phyloP scores from a whole-genome alignment of 352 stramenopile genomes.

The Halophytophthora batemanensis region DNA sequence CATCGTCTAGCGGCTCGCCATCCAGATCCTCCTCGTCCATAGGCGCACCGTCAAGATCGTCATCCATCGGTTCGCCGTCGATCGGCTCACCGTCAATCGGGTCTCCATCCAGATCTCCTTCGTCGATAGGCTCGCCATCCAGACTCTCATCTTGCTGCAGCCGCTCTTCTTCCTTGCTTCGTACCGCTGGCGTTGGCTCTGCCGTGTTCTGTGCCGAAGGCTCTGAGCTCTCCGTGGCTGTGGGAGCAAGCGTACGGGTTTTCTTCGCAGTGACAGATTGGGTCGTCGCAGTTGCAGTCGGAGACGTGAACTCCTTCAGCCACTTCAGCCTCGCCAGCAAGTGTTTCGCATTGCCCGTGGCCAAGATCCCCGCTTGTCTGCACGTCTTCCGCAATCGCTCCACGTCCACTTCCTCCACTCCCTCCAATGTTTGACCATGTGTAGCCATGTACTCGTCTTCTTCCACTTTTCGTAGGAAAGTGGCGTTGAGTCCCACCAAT shows the following conservation, averaged over 20 bases:
- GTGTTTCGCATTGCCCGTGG: conserved; percentile 36
- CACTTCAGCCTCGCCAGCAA: conserved; percentile 54
- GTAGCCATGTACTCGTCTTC: conserved; percentile 42
- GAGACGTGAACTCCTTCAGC: conserved; percentile 70
- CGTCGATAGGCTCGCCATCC: conserved; percentile 32
- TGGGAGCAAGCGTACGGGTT: neutral
- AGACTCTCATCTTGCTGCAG: conserved; percentile 13
- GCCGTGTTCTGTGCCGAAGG: neutral
- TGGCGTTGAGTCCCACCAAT: conserved; percentile 77
- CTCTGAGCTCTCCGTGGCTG: neutral
- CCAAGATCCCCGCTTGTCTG: conserved; percentile 56
- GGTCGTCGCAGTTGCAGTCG: conserved; percentile 15
- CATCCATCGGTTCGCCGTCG: conserved; percentile 10
- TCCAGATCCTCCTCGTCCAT: conserved; percentile 29
- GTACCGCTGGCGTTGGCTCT: neutral
- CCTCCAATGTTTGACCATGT: conserved; percentile 10
- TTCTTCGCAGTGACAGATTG: conserved; percentile 1
- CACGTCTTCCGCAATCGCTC: conserved; percentile 68
- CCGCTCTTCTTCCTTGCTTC: conserved; percentile 2
- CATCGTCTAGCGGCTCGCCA: conserved; percentile 37
- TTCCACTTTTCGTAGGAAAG: conserved; percentile 72
- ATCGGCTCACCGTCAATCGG: conserved; percentile 23
- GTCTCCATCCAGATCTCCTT: conserved; percentile 43
- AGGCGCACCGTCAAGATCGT: conserved; percentile 9
- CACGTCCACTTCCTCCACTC: conserved; percentile 30